Base-by-base conservation (phyloP, 2,329 filamentous ascomycete species). In the Colletotrichum neosansevieriae region DNA sequence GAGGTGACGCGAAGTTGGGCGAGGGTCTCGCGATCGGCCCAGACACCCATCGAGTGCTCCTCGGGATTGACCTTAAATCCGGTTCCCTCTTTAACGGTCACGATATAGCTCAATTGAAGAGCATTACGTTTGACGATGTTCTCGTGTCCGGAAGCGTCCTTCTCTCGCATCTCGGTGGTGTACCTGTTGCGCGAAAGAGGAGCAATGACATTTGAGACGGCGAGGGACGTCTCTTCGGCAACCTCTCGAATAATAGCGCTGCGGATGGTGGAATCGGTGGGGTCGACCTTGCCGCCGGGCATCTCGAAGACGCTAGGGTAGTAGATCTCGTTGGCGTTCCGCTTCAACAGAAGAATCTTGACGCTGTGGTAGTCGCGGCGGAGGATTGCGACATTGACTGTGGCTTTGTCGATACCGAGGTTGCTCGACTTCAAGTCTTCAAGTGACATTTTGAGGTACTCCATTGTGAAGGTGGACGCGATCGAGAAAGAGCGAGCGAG, bases 231-330 rank as follows among this genome's bases (percentile, higher is more conserved):
- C 47, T 67, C 47, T 34, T 67, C 54, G 17, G 4, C 36, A 13
- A 67, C 58, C 6, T 63, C 58, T 9, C 63, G 45, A 15, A 59
- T 15, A 19, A 63, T 12, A 10, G 63, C 49, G 24, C 57, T 29
- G 12, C 40, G 13, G 5, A 70, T n/a, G 12, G 10, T 24, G 3
- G 19, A 2, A 3, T 63, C 54, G 0, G 44, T 15, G 2, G 15
- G 19, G 13, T 67, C 54, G 1, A 62, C 38, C 42, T 63, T 63
- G 13, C 67, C 53, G 13, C 47, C 53, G 6, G 53, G 67, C n/a
- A 54, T 59, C 12, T 60, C 36, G 24, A 56, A 70, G 1, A 67
- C 54, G 15, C 29, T 32, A 0, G 49, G 45, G 15, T 49, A 67
- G 13, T 47, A 34, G 6, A 29, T 12, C 24, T 49, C 62, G 13